Conservation (phyloP, 257 asterid species). For the Petrea volubilis region DNA sequence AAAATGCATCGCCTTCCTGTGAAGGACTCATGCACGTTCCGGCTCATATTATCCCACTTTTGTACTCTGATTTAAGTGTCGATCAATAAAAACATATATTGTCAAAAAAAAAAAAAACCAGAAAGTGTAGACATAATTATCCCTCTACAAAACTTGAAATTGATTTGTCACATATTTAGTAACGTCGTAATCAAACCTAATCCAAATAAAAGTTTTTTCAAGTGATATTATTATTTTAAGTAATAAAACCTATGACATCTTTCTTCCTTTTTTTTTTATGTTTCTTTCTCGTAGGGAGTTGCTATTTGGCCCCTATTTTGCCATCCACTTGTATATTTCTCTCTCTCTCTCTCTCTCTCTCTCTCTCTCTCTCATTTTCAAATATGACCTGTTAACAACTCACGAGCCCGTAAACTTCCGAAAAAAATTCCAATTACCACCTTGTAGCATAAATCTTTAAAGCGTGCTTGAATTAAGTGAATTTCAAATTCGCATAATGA, state of each 20-base stretch:
- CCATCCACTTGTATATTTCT: background rate
- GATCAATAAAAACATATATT: no score
- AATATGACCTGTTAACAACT: background rate
- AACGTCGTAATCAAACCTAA: no score
- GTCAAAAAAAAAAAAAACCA: no score
- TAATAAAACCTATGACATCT: background rate
- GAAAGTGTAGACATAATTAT: no score
- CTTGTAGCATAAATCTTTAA: no score
- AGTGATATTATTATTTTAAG: background rate
- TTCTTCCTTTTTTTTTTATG: background rate
- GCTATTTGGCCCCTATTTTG: background rate
- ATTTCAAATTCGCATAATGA: background rate
- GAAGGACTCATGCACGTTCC: no score
- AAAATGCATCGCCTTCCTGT: no score
- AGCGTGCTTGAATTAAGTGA: background rate
- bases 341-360: background rate
- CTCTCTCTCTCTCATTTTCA: background rate
- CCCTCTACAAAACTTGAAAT: no score
- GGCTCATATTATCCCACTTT: no score
- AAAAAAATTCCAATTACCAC: background rate
- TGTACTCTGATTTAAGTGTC: no score
- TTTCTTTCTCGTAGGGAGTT: background rate
- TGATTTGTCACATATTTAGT: no score
- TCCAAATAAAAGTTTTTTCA: no score
- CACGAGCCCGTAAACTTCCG: background rate